Conservation (phyloP, 495 filamentous ascomycete species). For the Podospora pseudoanserina region DNA sequence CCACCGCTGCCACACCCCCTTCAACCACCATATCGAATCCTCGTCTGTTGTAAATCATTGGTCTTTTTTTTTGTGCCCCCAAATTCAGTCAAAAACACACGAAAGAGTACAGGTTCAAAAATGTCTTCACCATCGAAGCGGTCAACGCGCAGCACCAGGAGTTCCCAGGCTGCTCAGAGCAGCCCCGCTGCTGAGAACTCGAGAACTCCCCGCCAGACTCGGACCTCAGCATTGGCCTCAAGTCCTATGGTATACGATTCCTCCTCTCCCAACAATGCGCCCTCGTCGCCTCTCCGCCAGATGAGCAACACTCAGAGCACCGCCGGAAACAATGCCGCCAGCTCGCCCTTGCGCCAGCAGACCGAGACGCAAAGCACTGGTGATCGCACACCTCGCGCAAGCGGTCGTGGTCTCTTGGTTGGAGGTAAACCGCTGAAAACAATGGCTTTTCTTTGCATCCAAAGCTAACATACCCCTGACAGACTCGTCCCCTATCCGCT, state of each 20-base stretch:
- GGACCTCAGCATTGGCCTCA: slow-evolving; percentile 54
- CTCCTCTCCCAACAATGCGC: slow-evolving; percentile 48
- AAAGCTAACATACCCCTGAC: neutral
- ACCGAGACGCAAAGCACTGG: slow-evolving; percentile 50
- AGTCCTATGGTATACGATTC: slow-evolving; percentile 84
- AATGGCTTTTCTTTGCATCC: neutral
- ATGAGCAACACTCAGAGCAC: slow-evolving; percentile 56
- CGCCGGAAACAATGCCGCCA: slow-evolving; percentile 53
- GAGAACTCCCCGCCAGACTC: slow-evolving; percentile 47
- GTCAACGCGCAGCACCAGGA: slow-evolving; percentile 51
- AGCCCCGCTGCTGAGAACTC: slow-evolving; percentile 48
- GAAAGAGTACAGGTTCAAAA: neutral
- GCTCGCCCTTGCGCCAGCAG: slow-evolving; percentile 63
- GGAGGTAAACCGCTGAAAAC: slow-evolving; percentile 55
- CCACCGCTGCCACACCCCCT: neutral
- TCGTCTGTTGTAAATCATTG: neutral
- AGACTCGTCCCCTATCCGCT: slow-evolving; percentile 91
- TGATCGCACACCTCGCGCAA: slow-evolving; percentile 73
- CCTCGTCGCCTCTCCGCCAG: slow-evolving; percentile 50
- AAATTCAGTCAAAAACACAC: neutral
- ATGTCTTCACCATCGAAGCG: slow-evolving; percentile 61
- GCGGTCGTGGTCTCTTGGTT: slow-evolving; percentile 48
- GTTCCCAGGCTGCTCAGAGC: slow-evolving; percentile 47
- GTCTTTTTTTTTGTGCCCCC: neutral
- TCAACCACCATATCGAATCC: slow-evolving; percentile 8